Evolutionary conservation across 2,329 filamentous ascomycete species (phyloP).

Genomic region (Fusarium proliferatum): DNA sequence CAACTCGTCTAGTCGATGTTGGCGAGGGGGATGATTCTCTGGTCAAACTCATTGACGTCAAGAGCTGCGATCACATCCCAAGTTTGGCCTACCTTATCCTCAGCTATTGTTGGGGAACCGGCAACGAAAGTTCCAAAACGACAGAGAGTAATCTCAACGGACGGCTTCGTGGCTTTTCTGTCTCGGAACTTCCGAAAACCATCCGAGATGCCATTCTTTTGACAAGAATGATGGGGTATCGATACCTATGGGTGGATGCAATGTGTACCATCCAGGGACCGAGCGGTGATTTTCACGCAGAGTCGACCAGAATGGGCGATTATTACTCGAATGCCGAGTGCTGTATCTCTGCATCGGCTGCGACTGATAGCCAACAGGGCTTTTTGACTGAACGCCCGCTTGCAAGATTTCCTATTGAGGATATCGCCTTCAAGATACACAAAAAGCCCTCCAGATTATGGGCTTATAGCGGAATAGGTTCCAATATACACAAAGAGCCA

Average conservation of each 20-base stretch:
- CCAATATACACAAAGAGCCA: neutral
- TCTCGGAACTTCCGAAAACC: neutral
- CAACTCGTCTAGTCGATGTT: neutral
- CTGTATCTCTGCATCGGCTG: accelerated
- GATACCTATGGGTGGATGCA: neutral
- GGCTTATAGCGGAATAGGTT: no score
- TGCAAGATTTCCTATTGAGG: accelerated
- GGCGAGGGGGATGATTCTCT: neutral
- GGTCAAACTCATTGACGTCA: accelerated
- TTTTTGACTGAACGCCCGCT: neutral
- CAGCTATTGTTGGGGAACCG: neutral
- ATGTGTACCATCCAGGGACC: neutral
- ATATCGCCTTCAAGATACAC: neutral
- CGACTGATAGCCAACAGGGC: accelerated
- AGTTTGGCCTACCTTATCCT: accelerated
- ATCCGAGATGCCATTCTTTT: neutral
- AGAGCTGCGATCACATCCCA: neutral
- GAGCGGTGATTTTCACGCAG: accelerated
- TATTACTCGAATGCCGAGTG: neutral
- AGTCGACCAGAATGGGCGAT: accelerated
- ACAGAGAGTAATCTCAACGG: accelerated
- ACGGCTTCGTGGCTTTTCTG: accelerated
- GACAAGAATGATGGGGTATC: neutral
- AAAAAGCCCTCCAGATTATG: no score
- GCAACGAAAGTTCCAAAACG: neutral